These are phyloP conservation scores for Cladosporium velox DNA, from an alignment of 2,329 filamentous ascomycete genomes.

Conservation along the genomic window DNA sequence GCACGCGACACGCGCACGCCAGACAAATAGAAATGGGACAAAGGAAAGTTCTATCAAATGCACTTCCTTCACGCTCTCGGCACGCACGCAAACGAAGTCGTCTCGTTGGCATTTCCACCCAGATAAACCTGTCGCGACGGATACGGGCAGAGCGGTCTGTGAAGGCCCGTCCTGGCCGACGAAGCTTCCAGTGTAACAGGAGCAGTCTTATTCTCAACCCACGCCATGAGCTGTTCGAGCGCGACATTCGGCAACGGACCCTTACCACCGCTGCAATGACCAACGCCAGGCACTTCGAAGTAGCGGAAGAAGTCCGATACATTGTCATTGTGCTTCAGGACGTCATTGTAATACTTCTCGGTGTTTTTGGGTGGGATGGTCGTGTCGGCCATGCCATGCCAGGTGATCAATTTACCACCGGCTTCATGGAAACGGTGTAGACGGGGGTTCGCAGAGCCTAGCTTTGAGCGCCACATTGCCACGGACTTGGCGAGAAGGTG, in stretches of 20 bases:
- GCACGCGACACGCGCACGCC: neutral
- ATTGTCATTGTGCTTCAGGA: constrained; percentile 25
- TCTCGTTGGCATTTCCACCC: neutral
- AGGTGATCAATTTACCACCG: constrained; percentile 48
- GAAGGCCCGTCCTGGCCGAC: neutral
- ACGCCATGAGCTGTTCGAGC: constrained; percentile 19
- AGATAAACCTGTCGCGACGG: neutral
- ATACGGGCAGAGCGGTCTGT: neutral
- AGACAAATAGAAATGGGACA: neutral
- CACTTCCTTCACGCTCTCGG: neutral
- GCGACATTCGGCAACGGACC: constrained; percentile 25
- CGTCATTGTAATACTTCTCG: constrained; percentile 41
- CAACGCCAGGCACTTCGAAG: constrained; percentile 39
- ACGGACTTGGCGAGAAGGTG: constrained; percentile 24
- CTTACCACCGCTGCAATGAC: constrained; percentile 35
- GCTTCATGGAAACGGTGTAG: constrained; percentile 39
- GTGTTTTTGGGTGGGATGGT: constrained; percentile 32
- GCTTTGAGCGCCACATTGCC: constrained; percentile 38
- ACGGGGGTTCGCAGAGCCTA: constrained; percentile 39
- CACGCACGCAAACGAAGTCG: neutral
- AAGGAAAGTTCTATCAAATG: neutral
- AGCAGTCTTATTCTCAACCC: constrained; percentile 27
- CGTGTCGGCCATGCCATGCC: constrained; percentile 42
- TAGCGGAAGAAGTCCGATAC: constrained; percentile 36
- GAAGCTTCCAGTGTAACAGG: constrained; percentile 12